phyloP scores from a whole-genome alignment of 352 stramenopile genomes.

The Phytophthora litchii region DNA sequence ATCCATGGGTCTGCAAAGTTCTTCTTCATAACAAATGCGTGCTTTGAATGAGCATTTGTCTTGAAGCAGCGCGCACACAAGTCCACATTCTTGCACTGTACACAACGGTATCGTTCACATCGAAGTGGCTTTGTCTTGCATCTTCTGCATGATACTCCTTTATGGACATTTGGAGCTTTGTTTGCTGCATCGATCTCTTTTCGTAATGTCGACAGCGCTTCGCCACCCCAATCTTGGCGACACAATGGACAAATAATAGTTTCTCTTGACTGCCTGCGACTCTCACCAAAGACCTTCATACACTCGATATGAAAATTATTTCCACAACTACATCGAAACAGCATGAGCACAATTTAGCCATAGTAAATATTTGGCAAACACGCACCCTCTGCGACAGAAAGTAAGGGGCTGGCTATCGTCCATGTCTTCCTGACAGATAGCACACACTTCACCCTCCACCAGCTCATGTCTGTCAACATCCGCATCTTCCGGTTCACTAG shows the following conservation, averaged over 20 bases:
- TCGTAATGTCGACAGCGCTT: slow-evolving; percentile 60
- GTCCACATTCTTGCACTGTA: slow-evolving; percentile 81
- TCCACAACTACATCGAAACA: slow-evolving; percentile 30
- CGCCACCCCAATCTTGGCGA: slow-evolving; percentile 79
- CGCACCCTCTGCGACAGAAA: slow-evolving; percentile 75
- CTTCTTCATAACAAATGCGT: slow-evolving; percentile 78
- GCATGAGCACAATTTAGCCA: slow-evolving; percentile 1
- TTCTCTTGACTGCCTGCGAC: slow-evolving; percentile 79
- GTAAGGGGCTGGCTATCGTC: slow-evolving; percentile 60
- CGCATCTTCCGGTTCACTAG: slow-evolving; percentile 29
- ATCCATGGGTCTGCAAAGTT: slow-evolving; percentile 63
- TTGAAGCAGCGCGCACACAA: slow-evolving; percentile 82
- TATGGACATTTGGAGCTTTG: slow-evolving; percentile 77
- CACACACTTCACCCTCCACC: slow-evolving; percentile 78
- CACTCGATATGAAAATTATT: slow-evolving; percentile 41
- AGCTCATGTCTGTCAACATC: slow-evolving; percentile 57
- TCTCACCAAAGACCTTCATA: slow-evolving; percentile 88
- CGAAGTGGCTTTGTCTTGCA: slow-evolving; percentile 82
- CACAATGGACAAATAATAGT: slow-evolving; percentile 87
- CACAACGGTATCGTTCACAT: slow-evolving; percentile 77
- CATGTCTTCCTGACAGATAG: slow-evolving; percentile 89
- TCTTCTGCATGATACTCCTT: slow-evolving; percentile 62
- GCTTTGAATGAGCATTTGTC: slow-evolving; percentile 63
- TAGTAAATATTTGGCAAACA: slow-evolving; percentile 34
- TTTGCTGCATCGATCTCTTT: slow-evolving; percentile 82